Conservation (phyloP, 75 land plant genomes). For the Picea glauca region DNA sequence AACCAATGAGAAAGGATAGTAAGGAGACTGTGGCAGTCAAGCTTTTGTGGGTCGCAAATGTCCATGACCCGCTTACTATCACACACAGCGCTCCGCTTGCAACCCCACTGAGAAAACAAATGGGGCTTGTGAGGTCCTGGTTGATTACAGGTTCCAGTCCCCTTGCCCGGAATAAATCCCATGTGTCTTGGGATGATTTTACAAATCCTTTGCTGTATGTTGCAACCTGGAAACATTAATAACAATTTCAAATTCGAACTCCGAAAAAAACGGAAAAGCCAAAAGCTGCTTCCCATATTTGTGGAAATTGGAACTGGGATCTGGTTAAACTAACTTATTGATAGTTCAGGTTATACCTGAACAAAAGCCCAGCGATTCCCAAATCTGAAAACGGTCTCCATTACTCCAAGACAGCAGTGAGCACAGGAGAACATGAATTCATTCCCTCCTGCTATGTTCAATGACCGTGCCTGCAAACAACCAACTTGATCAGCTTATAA, state of each 20-base stretch:
- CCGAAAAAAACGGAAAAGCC: too few relatives aligned
- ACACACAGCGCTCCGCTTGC: slow-evolving; percentile 40
- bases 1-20: slow-evolving; percentile 59
- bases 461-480: slow-evolving; percentile 23
- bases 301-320: too few relatives aligned
- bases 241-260: too few relatives aligned
- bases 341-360: slow-evolving; percentile 30
- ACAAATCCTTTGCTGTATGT: slow-evolving; percentile 39
- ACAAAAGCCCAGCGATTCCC: slow-evolving; percentile 85
- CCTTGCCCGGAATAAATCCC: slow-evolving; percentile 36
- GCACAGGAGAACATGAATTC: slow-evolving; percentile 89
- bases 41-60: slow-evolving; percentile 34
- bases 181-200: slow-evolving; percentile 48
- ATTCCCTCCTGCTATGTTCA: slow-evolving; percentile 61
- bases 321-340: too few relatives aligned
- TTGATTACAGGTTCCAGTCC: slow-evolving; percentile 35
- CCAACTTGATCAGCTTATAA: not conserved
- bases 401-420: slow-evolving; percentile 55
- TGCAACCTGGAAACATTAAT: slow-evolving; percentile 30
- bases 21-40: slow-evolving; percentile 31
- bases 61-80: slow-evolving; percentile 50
- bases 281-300: too few relatives aligned
- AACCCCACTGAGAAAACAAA: slow-evolving; percentile 53
- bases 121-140: slow-evolving; percentile 52
- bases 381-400: slow-evolving; percentile 46